These are phyloP conservation scores for Kondoa malvinella DNA, from an alignment of 768 basidiomycete genomes.

Conservation along the genomic window DNA sequence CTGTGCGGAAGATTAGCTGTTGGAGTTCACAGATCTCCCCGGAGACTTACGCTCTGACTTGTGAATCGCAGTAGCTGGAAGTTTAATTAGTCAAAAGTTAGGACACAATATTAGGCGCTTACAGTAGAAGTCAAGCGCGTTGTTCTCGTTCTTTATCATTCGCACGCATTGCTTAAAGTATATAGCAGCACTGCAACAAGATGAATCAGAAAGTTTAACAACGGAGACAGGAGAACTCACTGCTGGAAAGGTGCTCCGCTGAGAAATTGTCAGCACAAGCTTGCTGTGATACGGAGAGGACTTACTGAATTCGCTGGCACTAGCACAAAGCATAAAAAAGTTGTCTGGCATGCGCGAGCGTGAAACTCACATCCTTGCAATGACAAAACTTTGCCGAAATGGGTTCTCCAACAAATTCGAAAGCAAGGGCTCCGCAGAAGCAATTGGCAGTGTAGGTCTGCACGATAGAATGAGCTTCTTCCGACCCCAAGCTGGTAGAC, in stretches of 20 bases:
- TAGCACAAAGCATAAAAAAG: no score
- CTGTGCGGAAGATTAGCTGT: neutral
- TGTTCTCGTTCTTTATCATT: neutral
- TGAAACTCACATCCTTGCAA: neutral
- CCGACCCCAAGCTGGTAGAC: neutral
- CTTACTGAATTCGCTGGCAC: neutral
- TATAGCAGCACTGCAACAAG: neutral
- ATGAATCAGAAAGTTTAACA: neutral
- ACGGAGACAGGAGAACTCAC: neutral
- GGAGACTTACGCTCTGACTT: neutral
- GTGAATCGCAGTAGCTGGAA: neutral
- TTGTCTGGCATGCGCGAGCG: neutral
- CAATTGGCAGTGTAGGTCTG: neutral
- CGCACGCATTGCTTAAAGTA: neutral
- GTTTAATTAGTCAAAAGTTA: neutral
- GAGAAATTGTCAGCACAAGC: neutral
- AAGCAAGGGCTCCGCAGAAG: neutral
- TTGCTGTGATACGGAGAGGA: neutral
- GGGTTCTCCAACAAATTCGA: neutral
- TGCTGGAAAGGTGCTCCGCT: neutral
- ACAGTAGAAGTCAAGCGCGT: neutral
- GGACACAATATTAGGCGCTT: neutral
- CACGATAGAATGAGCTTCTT: neutral
- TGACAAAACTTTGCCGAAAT: neutral
- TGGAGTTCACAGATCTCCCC: neutral